Conservation (phyloP, 2,329 filamentous ascomycete species). For the Penicillium sp. region DNA sequence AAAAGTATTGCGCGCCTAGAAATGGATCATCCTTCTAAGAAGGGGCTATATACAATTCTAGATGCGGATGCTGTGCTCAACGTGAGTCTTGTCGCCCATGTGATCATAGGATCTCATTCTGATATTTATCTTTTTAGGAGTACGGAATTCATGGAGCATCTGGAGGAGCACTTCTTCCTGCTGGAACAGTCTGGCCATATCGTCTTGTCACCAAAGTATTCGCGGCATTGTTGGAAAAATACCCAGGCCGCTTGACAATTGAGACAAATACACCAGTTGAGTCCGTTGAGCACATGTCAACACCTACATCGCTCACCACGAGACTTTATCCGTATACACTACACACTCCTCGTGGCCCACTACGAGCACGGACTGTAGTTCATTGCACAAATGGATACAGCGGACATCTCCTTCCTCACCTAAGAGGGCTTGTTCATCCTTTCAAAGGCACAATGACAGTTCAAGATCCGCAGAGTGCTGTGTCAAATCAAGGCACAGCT, state of each 20-base stretch:
- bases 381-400: constrained; percentile 47
- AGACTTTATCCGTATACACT: constrained; percentile 29
- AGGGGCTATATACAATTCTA: constrained; percentile 26
- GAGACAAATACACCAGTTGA: constrained; percentile 34
- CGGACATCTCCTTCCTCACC: constrained; percentile 42
- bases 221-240: constrained; percentile 21
- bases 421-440: constrained; percentile 40
- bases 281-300: constrained; percentile 18
- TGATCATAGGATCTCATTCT: neutral
- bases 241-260: constrained; percentile 27
- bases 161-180: constrained; percentile 27
- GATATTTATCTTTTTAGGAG: constrained; percentile 7
- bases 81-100: neutral
- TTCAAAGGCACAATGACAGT: constrained; percentile 46
- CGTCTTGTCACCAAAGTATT: constrained; percentile 33
- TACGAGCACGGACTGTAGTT: constrained; percentile 37
- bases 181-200: constrained; percentile 40
- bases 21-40: constrained; percentile 21
- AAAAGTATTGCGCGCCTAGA: constrained; percentile 22
- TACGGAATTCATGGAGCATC: constrained; percentile 22
- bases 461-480: constrained; percentile 30
- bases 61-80: constrained; percentile 13
- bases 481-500: constrained; percentile 19
- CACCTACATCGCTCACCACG: neutral
- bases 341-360: constrained; percentile 36